Evolutionary conservation across 805 yeast genomes (phyloP), one percentile per base, ranked within the genome.

Genomic region (Saccharomyces kudriavzevii): DNA sequence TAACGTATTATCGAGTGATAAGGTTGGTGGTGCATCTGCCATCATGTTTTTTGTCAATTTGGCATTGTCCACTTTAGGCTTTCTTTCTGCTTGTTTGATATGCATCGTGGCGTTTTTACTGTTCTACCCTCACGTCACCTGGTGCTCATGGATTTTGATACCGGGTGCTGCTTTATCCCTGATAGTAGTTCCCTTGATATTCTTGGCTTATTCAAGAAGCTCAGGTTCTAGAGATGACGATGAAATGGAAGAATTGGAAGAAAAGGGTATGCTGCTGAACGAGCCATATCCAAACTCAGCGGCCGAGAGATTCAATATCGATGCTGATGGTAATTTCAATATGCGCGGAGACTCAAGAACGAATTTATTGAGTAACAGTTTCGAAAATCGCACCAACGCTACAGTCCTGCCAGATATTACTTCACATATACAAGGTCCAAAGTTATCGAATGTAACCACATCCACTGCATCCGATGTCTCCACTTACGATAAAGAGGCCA

Each of bases 71-170:
- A 56, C 79, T 25, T 45, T 85, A 10, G 73, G 83, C 0, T 83
- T 85, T 64, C 56, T 82, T 14, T 73, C 78, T 10, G 70, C 88
- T 9, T 77, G 84, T 0, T 58, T 85, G 45, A 69, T 78, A 25
- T 79, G 85, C 52, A 69, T 87, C 10, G 76, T 83, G 28, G 72
- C 74, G 0, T 75, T 85, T 40, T 61, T 87, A 49, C 70, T 81
- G 14, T 87, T 84, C 65, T 78, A 74, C 60, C 94, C 94, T 8
- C 73, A 83, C 56, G 74, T 84, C 17, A 69, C 75, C 5, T 87
- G 91, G 91, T 76, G 83, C n/a, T 76, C 84, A 8, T 87, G 92
- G 91, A 65, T 84, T 31, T 73, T 84, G 61, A 76, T 86, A 28
- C 89, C 85, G 1, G 78, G 88, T 3, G 85, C 87, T 11, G 84